Conservation (phyloP, 202 grass and related monocot genomes). For the Zizania palustris region DNA sequence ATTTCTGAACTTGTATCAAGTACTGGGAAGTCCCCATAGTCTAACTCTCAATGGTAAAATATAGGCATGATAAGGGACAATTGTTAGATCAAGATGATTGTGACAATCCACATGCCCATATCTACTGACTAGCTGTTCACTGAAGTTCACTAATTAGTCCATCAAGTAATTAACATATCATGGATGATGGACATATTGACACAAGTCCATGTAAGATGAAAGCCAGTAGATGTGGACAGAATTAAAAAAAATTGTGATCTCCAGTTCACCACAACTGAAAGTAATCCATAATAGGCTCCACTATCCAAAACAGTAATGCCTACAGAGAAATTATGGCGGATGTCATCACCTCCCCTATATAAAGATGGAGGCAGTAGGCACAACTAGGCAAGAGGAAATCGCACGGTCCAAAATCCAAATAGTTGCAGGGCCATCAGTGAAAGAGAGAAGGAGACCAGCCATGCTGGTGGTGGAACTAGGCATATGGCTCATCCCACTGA, state of each 20-base stretch:
- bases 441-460: not conserved
- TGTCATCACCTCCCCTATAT: too few relatives aligned
- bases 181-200: not conserved
- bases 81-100: conserved; percentile 3
- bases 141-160: not conserved
- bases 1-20: not conserved
- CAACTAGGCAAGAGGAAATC: too few relatives aligned
- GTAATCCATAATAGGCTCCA: too few relatives aligned
- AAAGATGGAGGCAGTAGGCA: too few relatives aligned
- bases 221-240: too few relatives aligned
- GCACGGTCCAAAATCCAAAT: not conserved
- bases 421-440: not conserved
- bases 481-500: conserved; percentile 76
- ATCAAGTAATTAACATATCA: not conserved
- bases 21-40: not conserved
- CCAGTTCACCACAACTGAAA: too few relatives aligned
- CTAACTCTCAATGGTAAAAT: not conserved
- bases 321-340: too few relatives aligned
- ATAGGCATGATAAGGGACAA: not conserved
- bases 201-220: too few relatives aligned
- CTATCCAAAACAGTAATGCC: too few relatives aligned
- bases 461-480: conserved; percentile 69
- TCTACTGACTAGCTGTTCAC: not conserved
- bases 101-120: not conserved
- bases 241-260: too few relatives aligned